Conservation (phyloP, 164 flowering plant genomes). For the Nelumbo lutea region DNA sequence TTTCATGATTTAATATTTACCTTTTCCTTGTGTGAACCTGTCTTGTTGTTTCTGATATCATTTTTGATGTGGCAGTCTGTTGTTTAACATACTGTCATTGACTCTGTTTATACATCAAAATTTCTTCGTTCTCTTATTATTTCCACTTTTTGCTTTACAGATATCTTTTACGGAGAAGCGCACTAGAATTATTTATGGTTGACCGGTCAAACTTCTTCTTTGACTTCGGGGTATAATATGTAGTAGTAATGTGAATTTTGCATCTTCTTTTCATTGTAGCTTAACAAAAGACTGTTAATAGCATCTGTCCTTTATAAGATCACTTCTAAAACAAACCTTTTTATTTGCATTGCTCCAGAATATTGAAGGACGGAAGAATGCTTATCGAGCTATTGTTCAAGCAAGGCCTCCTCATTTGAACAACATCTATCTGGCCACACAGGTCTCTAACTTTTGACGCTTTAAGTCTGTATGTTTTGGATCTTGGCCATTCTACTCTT, state of each 20-base stretch:
- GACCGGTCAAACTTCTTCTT: conserved; percentile 98
- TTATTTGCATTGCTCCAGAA: conserved; percentile 35
- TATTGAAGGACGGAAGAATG: conserved; percentile 80
- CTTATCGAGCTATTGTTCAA: conserved; percentile 92
- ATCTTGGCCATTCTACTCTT: not conserved
- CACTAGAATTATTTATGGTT: conserved; percentile 93
- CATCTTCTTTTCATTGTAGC: not conserved
- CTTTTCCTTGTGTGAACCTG: too few species aligned
- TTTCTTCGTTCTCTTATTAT: conserved; percentile 7
- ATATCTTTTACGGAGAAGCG: conserved; percentile 94
- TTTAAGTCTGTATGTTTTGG: not conserved
- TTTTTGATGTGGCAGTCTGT: too few species aligned
- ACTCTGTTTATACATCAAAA: not conserved
- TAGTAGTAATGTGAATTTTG: not conserved
- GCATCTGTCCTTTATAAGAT: not conserved
- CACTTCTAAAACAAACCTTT: not conserved
- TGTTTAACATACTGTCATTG: not conserved
- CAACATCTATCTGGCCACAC: conserved; percentile 91
- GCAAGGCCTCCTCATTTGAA: conserved; percentile 89
- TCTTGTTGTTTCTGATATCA: too few species aligned
- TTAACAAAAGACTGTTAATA: too few species aligned
- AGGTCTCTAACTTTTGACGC: conserved; percentile 42
- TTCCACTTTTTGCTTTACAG: conserved; percentile 31
- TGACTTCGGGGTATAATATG: conserved; percentile 81
- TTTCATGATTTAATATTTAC: too few species aligned